Evolutionary conservation across 2,329 filamentous ascomycete genomes (phyloP), one percentile per base, ranked within the genome.

Genomic region (Colletotrichum cereale): DNA sequence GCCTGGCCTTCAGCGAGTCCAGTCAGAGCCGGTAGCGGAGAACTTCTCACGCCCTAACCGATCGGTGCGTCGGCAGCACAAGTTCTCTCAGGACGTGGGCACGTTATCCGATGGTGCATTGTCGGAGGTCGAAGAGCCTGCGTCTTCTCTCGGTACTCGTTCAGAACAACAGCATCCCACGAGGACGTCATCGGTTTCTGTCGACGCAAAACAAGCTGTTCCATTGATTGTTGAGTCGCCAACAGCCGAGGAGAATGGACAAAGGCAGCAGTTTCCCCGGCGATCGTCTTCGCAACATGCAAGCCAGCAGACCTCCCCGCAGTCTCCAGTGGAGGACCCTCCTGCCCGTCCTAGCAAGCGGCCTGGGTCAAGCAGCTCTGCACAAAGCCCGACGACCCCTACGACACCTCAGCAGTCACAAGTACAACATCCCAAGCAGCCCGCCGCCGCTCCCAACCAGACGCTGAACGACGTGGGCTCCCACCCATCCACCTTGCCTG

Each of bases 221-320:
- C 89, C 90, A 21, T 85, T 89, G 56, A 90, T 92, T 50, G 83
- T 91, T 69, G 93, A 95, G 79, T 92, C 92, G 2, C 88, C 89
- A 18, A 83, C 88, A 2, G 77, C 82, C 6, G 84, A 87, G 58
- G 80, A 84, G 24, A 75, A 79, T 10, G 67, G 60, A 67, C 80
- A 72, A 58, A 71, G 50, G 64, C 75, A 53, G 75, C 80, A 73
- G 75, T 89, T 86, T 57, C 87, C 88, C 0, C 84, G 87, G 67
- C 82, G 86, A 73, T 87, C 87, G 1, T 88, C 87, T 60, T 47
- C 57, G 29, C 73, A 75, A n/a, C 74, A 75, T 62, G 72, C 74
- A 21, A 60, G 29, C 36, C 67, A 76, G 21, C 76, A 74, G 12
- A 4, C 29, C 10, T 26, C 48, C 4, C 36, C 66, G 68, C 80